A percentile compares a stretch with the other conserved stretches of the same genome.
Conservation (phyloP, 805 yeast species). For the Suhomyces canberraensis region DNA sequence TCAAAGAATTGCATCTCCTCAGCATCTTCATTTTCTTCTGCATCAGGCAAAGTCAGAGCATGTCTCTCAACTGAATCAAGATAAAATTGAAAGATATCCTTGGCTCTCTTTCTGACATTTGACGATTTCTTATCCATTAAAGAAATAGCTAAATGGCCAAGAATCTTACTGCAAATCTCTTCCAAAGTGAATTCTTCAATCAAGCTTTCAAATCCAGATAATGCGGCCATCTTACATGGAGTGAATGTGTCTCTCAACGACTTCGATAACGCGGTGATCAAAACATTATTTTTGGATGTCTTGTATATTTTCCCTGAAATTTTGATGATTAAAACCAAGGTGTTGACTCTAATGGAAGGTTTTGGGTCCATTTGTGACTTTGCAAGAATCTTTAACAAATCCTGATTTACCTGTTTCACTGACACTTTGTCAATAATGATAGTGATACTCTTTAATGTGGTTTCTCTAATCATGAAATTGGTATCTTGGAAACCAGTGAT, state of each 20-base stretch:
- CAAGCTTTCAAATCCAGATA: conserved; percentile 66
- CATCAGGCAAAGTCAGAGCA: conserved; percentile 31
- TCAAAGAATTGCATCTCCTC: conserved; percentile 39
- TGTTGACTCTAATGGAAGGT: conserved; percentile 74
- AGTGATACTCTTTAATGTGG: conserved; percentile 66
- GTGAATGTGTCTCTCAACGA: conserved; percentile 76
- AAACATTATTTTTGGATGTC: conserved; percentile 61
- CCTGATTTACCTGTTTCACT: conserved; percentile 82
- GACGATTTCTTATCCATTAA: conserved; percentile 66
- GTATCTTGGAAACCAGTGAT: conserved; percentile 86
- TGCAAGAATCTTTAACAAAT: conserved; percentile 74
- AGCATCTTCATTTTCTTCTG: conserved; percentile 35
- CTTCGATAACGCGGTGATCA: conserved; percentile 83
- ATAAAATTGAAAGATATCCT: conserved; percentile 60
- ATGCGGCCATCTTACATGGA: conserved; percentile 72
- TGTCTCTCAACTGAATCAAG: conserved; percentile 37
- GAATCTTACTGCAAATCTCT: conserved; percentile 72
- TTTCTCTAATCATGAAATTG: conserved; percentile 74
- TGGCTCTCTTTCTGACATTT: conserved; percentile 71
- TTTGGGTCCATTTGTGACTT: conserved; percentile 74
- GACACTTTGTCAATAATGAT: conserved; percentile 63
- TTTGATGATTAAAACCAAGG: conserved; percentile 64
- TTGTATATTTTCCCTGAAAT: conserved; percentile 58
- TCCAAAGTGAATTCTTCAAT: conserved; percentile 67
- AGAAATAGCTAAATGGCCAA: conserved; percentile 83